Conservation (phyloP, 2,329 filamentous ascomycete genomes). For the Aureobasidium zeae region DNA sequence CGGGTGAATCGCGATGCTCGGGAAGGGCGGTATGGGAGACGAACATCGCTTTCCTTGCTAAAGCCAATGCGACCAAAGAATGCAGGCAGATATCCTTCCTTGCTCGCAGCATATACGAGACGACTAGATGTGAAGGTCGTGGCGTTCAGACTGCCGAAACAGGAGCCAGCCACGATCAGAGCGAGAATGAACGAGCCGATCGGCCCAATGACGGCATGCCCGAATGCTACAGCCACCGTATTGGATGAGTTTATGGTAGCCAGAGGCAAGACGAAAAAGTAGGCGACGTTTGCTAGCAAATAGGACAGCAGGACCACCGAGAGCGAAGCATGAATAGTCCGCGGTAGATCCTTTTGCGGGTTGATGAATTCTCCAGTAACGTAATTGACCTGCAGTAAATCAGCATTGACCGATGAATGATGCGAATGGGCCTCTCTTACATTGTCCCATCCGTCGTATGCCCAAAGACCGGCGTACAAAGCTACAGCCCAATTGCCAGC, state of each 20-base stretch:
- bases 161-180: conserved; percentile 80
- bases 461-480: conserved; percentile 91
- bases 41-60: conserved; percentile 34
- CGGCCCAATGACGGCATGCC: conserved; percentile 77
- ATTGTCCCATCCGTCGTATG: conserved; percentile 98
- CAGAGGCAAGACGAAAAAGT: conserved; percentile 85
- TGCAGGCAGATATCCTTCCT: conserved; percentile 83
- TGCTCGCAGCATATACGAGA: conserved; percentile 85
- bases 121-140: conserved; percentile 88
- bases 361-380: conserved; percentile 96
- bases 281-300: conserved; percentile 81
- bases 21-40: conserved; percentile 34
- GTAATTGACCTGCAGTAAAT: conserved; percentile 67
- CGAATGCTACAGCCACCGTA: conserved; percentile 93
- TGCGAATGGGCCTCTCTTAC: conserved; percentile 43
- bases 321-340: conserved; percentile 94
- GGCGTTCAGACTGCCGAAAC: conserved; percentile 90
- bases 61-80: conserved; percentile 78
- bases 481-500: conserved; percentile 86
- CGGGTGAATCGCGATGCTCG: conserved; percentile 47
- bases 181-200: conserved; percentile 75
- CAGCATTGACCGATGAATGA: neutral
- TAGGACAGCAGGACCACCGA: conserved; percentile 87
- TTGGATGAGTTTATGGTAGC: conserved; percentile 76
- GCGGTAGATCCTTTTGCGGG: conserved; percentile 76